Percentiles rank a stretch among this genome's conserved stretches.
These are phyloP conservation scores for Leptographium lundbergii DNA, from an alignment of 2,329 filamentous ascomycete genomes.

Conservation along the genomic window DNA sequence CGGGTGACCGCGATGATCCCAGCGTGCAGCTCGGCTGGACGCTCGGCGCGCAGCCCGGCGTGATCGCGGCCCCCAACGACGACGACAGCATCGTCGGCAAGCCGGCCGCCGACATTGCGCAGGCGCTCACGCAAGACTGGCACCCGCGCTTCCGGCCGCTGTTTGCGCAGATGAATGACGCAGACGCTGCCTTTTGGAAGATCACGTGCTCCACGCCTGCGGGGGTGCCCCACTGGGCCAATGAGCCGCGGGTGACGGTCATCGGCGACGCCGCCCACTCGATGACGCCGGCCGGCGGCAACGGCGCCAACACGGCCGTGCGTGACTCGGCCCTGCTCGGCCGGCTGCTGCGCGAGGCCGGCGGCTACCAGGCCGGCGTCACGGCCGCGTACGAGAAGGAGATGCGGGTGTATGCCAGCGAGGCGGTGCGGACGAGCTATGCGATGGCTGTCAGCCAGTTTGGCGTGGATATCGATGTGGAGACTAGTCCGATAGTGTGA, in stretches of 20 bases:
- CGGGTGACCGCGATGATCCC: constrained; percentile 46
- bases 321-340: constrained; percentile 42
- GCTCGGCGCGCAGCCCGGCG: constrained; percentile 43
- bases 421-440: constrained; percentile 43
- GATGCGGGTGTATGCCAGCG: constrained; percentile 47
- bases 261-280: constrained; percentile 45
- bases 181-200: constrained; percentile 52
- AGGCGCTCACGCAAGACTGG: constrained; percentile 40
- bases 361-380: constrained; percentile 39
- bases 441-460: constrained; percentile 21
- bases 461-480: background rate
- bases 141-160: constrained; percentile 40
- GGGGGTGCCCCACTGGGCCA: constrained; percentile 48
- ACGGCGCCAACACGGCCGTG: constrained; percentile 45
- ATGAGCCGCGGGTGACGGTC: constrained; percentile 43
- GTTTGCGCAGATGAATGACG: constrained; percentile 43
- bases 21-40: constrained; percentile 50
- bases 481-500: background rate
- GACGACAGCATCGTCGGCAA: constrained; percentile 45
- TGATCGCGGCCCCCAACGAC: constrained; percentile 45
- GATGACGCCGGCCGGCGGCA: constrained; percentile 44
- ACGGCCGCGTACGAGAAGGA: constrained; percentile 46
- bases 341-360: constrained; percentile 35
- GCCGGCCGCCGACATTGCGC: constrained; percentile 44
- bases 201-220: constrained; percentile 49